Percentiles rank a stretch among this genome's conserved stretches.
These are phyloP conservation scores for Piper longum DNA, from an alignment of 164 flowering plant genomes.

Conservation along the genomic window DNA sequence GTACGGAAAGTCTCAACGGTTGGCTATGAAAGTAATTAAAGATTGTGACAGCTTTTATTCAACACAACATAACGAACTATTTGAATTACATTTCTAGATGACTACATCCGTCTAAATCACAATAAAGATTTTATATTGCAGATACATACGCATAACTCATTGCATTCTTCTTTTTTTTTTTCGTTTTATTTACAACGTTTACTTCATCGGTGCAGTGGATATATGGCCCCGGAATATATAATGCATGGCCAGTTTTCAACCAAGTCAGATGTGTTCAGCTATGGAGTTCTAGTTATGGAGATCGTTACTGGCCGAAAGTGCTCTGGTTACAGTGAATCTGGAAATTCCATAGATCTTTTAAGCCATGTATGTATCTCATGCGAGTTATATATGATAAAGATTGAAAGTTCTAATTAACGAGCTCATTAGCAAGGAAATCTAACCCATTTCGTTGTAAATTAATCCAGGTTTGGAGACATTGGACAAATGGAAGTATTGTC, in stretches of 20 bases:
- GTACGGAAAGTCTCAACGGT: too few relatives aligned
- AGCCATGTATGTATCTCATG: conserved; percentile 3
- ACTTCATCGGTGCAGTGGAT: conserved; percentile 1
- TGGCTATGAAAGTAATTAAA: too few relatives aligned
- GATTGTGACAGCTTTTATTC: background rate
- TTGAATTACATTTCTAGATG: background rate
- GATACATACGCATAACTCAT: background rate
- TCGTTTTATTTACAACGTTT: too few relatives aligned
- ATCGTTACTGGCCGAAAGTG: conserved; percentile 8
- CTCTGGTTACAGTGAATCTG: background rate
- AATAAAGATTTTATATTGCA: background rate
- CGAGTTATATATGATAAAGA: background rate
- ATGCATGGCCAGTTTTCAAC: background rate
- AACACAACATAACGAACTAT: background rate
- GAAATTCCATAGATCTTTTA: background rate
- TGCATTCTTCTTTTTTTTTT: too few relatives aligned
- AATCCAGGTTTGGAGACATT: conserved; percentile 6
- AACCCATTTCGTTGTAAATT: background rate
- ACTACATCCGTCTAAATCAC: background rate
- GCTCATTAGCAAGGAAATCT: background rate
- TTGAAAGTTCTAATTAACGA: too few relatives aligned
- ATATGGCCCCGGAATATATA: conserved; percentile 1
- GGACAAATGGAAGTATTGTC: conserved; percentile 1
- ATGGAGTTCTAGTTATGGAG: conserved; percentile 9
- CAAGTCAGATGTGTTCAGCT: conserved; percentile 3